phyloP scores from a whole-genome alignment of 768 basidiomycete species.

The Lactarius quietus region DNA sequence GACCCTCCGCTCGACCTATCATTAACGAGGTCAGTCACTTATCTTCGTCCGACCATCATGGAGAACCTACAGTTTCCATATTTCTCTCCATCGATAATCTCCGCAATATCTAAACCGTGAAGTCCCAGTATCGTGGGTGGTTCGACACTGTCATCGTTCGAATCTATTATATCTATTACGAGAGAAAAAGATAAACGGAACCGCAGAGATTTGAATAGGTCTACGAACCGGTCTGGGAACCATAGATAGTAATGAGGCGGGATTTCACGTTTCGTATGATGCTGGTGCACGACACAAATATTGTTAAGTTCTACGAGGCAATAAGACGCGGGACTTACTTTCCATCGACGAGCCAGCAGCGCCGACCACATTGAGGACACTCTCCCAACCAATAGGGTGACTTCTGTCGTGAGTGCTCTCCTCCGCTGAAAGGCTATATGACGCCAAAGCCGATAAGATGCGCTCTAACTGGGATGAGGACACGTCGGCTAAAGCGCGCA shows the following conservation, averaged over 20 bases:
- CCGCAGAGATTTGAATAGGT: not conserved
- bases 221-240: conserved; percentile 10
- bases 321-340: conserved; percentile 27
- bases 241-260: conserved; percentile 23
- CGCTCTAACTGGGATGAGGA: conserved; percentile 46
- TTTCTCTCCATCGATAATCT: conserved; percentile 9
- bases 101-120: conserved; percentile 9
- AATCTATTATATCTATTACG: conserved; percentile 3
- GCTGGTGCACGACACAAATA: not conserved
- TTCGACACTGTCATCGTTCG: conserved; percentile 2
- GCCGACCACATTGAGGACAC: conserved; percentile 52
- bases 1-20: conserved; percentile 3
- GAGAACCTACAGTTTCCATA: conserved; percentile 2
- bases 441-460: conserved; percentile 51
- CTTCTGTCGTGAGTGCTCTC: conserved; percentile 64
- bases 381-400: conserved; percentile 58
- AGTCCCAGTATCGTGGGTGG: conserved; percentile 1
- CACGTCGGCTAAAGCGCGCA: conserved; percentile 40
- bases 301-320: not conserved
- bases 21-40: not conserved
- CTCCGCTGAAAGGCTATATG: conserved; percentile 51
- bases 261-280: conserved; percentile 16
- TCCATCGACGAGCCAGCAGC: conserved; percentile 35
- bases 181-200: not conserved
- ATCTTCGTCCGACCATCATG: not conserved